Conservation (phyloP, 2,329 filamentous ascomycete species). For the Microsporum ferrugineum region DNA sequence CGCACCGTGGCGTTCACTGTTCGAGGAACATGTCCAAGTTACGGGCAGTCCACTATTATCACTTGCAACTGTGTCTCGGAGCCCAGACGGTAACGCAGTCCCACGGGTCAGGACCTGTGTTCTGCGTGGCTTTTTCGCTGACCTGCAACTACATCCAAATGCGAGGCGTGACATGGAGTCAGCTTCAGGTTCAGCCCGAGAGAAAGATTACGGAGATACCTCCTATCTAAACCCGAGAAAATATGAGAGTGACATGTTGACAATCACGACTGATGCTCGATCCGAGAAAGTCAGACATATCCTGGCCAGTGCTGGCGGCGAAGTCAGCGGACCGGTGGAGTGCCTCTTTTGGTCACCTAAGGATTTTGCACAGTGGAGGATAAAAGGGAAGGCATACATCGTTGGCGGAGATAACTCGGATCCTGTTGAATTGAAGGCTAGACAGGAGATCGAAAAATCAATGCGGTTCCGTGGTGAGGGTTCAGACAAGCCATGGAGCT, state of each 20-base stretch:
- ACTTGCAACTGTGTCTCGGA: slow-evolving; percentile 9
- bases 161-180: slow-evolving; percentile 55
- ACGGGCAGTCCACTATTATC: slow-evolving; percentile 10
- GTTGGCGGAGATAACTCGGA: slow-evolving; percentile 56
- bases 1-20: slow-evolving; percentile 11
- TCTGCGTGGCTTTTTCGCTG: slow-evolving; percentile 73
- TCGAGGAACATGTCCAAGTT: slow-evolving; percentile 7
- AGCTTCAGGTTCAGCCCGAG: slow-evolving; percentile 11
- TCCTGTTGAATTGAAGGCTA: slow-evolving; percentile 34
- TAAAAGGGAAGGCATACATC: slow-evolving; percentile 65
- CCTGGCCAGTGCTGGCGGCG: slow-evolving; percentile 43
- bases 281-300: slow-evolving; percentile 76
- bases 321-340: slow-evolving; percentile 63
- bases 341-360: slow-evolving; percentile 70
- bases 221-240: slow-evolving; percentile 48
- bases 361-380: slow-evolving; percentile 67
- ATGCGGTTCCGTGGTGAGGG: slow-evolving; percentile 37
- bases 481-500: slow-evolving; percentile 51
- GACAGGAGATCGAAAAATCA: slow-evolving; percentile 50
- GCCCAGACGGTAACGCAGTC: slow-evolving; percentile 6
- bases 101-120: slow-evolving; percentile 64
- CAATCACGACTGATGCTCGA: slow-evolving; percentile 76
- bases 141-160: slow-evolving; percentile 51
- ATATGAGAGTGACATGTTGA: slow-evolving; percentile 66
- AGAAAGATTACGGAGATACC: neutral